Base-by-base conservation (phyloP, 768 basidiomycete genomes). In the Cystofilobasidium bisporidii region DNA sequence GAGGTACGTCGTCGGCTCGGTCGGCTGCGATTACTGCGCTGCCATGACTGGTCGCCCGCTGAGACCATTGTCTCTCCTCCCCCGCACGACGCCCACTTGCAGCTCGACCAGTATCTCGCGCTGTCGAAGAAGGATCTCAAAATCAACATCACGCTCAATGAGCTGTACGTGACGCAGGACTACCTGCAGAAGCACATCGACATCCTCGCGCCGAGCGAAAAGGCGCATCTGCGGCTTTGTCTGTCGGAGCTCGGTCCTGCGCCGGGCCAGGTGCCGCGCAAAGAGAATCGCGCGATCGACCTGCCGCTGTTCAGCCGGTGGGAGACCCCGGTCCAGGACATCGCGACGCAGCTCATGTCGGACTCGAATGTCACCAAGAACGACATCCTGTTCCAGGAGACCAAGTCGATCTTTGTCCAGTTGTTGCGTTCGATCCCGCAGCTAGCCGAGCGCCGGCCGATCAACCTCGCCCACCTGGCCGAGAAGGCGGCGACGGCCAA, bases 21-120 rank as follows among this genome's bases (percentile, higher is more conserved):
- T 4, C 43, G 14, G 43, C 43, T 41, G 40, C 17, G 40, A 9
- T 41, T 17, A 41, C 9, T 17, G 14, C 43, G 5, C 43, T 43
- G 43, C 14, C 14, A 24, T 63, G 11, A 11, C 18, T 26, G 22
- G 6, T 62, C 3, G n/a, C 9, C 12, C 61, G 22, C 30, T 20
- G 40, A 26, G 2, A n/a, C 63, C 30, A 22, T 8, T 30, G 18
- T 28, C 14, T 22, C 40, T 30, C 6, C 3, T 9, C 59, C n/a
- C 9, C n/a, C n/a, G n/a, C n/a, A n/a, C n/a, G n/a, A n/a, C 3
- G 65, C n/a, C 36, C 5, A 24, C 36, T 64, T 10, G 32, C 72
- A 96, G 94, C 94, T 98, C 87, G 96, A 99, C 79, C 96, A 98
- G 81, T 99, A 99, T 77, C 97, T 99, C 92, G 96, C 96, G 12